Evolutionary conservation across 331 rosid species (phyloP).

Genomic region (Rosa hybrid): DNA sequence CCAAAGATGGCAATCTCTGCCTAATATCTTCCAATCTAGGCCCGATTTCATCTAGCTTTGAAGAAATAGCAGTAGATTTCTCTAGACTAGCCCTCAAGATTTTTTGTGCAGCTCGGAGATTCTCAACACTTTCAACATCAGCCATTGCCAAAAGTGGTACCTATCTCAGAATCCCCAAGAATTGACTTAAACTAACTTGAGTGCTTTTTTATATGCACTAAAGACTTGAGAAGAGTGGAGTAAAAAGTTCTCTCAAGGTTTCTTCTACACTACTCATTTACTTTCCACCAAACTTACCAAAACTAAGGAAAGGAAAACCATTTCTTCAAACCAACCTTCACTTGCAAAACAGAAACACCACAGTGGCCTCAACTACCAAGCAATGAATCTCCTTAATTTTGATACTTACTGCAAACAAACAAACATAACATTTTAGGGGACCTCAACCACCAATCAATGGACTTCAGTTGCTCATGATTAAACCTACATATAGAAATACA

Average conservation of each 20-base stretch:
- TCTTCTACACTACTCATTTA: conserved; percentile 41
- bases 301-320: conserved; percentile 33
- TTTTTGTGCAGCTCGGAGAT: conserved; percentile 48
- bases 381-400: conserved; percentile 20
- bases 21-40: conserved; percentile 48
- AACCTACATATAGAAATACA: neutral
- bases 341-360: conserved; percentile 52
- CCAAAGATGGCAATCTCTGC: conserved; percentile 46
- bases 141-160: conserved; percentile 36
- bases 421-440: conserved; percentile 3
- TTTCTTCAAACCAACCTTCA: conserved; percentile 67
- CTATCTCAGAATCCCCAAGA: conserved; percentile 21
- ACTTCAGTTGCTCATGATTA: neutral
- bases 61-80: conserved; percentile 48
- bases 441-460: conserved; percentile 15
- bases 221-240: conserved; percentile 16
- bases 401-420: conserved; percentile 1
- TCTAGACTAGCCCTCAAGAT: conserved; percentile 55
- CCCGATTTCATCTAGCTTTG: conserved; percentile 46
- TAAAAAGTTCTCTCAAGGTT: conserved; percentile 36
- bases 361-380: conserved; percentile 60
- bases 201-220: conserved; percentile 27
- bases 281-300: conserved; percentile 88
- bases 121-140: conserved; percentile 39
- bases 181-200: conserved; percentile 25